phyloP scores from a whole-genome alignment of 2,329 filamentous ascomycete genomes.

The Ophiostoma ulmi region DNA sequence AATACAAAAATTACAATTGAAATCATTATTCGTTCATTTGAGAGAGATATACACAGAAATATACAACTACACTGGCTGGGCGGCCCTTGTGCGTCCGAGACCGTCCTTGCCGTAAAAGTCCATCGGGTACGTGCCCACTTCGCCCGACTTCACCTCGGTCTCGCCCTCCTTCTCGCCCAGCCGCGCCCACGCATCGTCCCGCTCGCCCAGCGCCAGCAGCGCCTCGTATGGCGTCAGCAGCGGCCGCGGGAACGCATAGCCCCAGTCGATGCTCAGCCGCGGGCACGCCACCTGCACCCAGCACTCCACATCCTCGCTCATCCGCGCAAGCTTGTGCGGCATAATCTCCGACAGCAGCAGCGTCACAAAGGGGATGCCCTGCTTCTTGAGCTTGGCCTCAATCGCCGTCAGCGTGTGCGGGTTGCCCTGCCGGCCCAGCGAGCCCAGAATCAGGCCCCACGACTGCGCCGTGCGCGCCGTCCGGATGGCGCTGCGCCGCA shows the following conservation, averaged over 20 bases:
- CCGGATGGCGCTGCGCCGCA: slow-evolving; percentile 71
- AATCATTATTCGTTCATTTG: no score
- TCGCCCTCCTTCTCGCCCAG: slow-evolving; percentile 50
- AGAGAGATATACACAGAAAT: no score
- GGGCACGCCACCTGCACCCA: slow-evolving; percentile 99
- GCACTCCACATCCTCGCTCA: slow-evolving; percentile 80
- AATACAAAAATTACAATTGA: neutral
- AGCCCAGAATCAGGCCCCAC: slow-evolving; percentile 93
- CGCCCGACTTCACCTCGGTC: slow-evolving; percentile 39
- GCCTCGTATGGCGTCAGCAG: slow-evolving; percentile 93
- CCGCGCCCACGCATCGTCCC: slow-evolving; percentile 59
- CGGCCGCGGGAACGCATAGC: slow-evolving; percentile 87
- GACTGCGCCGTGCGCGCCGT: slow-evolving; percentile 64
- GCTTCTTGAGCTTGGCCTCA: slow-evolving; percentile 65
- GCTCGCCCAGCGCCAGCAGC: slow-evolving; percentile 76
- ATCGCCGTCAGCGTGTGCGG: slow-evolving; percentile 86
- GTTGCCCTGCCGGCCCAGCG: slow-evolving; percentile 89
- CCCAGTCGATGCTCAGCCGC: slow-evolving; percentile 97
- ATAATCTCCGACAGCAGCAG: slow-evolving; percentile 92
- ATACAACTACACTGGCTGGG: slow-evolving; percentile 10
- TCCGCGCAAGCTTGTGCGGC: slow-evolving; percentile 87
- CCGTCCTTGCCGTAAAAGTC: slow-evolving; percentile 95
- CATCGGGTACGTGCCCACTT: slow-evolving; percentile 69
- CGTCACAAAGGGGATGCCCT: slow-evolving; percentile 76
- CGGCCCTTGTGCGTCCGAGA: slow-evolving; percentile 67